A percentile compares a stretch with the other conserved stretches of the same genome.
Evolutionary conservation across 73 alveolate genomes (phyloP).

Genomic region (Paramecium pentaurelia): DNA sequence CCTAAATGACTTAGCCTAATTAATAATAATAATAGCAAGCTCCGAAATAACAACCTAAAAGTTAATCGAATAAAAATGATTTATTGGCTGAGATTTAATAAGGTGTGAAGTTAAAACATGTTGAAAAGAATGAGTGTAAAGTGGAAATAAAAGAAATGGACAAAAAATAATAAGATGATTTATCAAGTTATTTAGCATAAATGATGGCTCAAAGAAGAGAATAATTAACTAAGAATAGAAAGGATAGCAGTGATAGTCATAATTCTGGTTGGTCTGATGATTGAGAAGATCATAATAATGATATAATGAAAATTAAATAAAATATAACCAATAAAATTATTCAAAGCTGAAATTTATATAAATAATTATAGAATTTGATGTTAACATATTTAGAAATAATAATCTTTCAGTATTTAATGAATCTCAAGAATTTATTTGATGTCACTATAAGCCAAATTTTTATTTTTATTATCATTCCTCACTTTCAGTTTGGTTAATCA

Average conservation of each 20-base stretch:
- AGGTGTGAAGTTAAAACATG: background rate
- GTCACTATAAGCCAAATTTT: background rate
- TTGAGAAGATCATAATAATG: background rate
- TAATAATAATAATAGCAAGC: background rate
- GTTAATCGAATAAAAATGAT: background rate
- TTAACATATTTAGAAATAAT: too few species aligned
- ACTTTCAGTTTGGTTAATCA: background rate
- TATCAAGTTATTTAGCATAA: background rate
- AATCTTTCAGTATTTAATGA: too few species aligned
- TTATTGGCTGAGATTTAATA: background rate
- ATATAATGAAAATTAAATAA: background rate
- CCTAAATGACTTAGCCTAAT: background rate
- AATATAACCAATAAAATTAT: background rate
- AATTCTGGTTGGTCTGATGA: constrained; percentile 27
- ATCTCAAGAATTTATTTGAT: too few species aligned
- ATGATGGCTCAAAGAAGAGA: constrained; percentile 32
- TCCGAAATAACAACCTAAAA: background rate
- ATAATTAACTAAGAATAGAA: constrained; percentile 29
- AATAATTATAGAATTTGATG: background rate
- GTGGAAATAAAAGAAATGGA: background rate
- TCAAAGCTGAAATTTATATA: background rate
- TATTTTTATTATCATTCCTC: background rate
- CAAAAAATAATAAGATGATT: background rate
- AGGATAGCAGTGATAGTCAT: background rate
- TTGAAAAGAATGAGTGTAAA: background rate